Evolutionary conservation across 768 basidiomycete genomes (phyloP), one percentile per base, ranked within the genome.

Genomic region (Tricholoma matsutake): DNA sequence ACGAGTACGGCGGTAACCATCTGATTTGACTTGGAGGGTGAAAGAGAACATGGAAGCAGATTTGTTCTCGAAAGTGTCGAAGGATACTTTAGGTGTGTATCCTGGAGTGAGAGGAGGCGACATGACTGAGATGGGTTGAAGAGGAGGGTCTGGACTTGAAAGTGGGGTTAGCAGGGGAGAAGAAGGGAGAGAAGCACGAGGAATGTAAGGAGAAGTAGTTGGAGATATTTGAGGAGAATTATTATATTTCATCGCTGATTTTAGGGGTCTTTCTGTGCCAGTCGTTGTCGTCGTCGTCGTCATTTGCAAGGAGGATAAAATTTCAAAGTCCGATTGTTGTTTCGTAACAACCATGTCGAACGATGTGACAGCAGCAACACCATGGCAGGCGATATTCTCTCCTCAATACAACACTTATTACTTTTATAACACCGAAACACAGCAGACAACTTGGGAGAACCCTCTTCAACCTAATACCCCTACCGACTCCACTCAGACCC

Each of bases 1-100:
- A 29, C 88, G 81, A 3, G 81, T 87, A 31, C 92, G 83, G 45
- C 78, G 76, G 72, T 94, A 98, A 2, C 89, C 89, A 1, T 88
- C 91, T 7, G 86, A 87, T 73, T 96, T 93, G 18, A 91, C 92
- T 69, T 84, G 86, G 13, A 94, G 83, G 0, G 92, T 93, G 68
- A 86, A 93, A n/a, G 86, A 88, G 75, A 94, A 94, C 89, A 94
- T 91, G 69, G 83, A 83, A 6, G 89, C 88, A 25, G 80, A 84
- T 10, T 87, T 81, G 71, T 92, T 91, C 76, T 92, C 91, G 59
- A 94, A 92, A 0, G 92, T 94, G 71, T 94, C 92, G 69, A 93
- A 93, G 2, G 90, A 91, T 22, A 94, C 92, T 67, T 89, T 89
- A 8, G 85, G 82, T 8, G 84, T 87, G 67, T 83, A 85, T 1